Evolutionary conservation across 139 green algal species (phyloP), one percentile per base, ranked within the genome.

Genomic region (Marvania coccoides): DNA sequence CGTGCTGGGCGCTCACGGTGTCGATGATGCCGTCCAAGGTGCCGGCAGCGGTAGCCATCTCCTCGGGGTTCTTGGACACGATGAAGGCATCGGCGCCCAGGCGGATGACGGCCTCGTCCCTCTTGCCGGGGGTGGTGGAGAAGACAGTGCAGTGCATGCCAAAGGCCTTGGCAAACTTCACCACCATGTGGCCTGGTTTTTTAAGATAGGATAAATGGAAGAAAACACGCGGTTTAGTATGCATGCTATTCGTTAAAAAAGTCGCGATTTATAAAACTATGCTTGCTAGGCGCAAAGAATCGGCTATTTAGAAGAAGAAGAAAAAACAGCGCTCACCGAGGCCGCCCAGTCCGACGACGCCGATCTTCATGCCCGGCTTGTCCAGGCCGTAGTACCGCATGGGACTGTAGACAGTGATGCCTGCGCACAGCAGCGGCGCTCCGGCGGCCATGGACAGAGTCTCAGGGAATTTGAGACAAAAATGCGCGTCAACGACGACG

Each of bases 21-120:
- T 96, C 84, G 26, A 96, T 84, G 66, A 96, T 95, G 72, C 81
- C 88, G 59, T 96, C 71, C 45, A 96, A 64, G 0, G 58, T 81
- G 34, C 51, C 51, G 2, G 65, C 71, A 4, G 61, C 60, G 26
- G 59, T 62, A 65, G 73, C 69, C 77, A 95, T 88, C 19, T 63
- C 70, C 34, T 80, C 75, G 42, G 75, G 68, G 54, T 90, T 74
- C 26, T 73, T 87, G 64, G 67, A 79, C 53, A 86, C 40, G 61
- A 86, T 13, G 61, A 89, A 92, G 47, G 78, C 48, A 55, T 91
- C 67, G 5, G 87, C 85, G 0, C 76, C 76, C 37, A 93, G 64
- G n/a, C 58, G 24, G n/a, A 82, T 33, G 13, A 70, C 54, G 3
- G 88, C 88, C 69, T 92, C 85, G 28, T 80, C 65, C 73, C 82